Percentiles rank a stretch among this genome's conserved stretches.
These are phyloP conservation scores for Moesziomyces antarcticus DNA, from an alignment of 1,284 basidiomycete genomes.

Conservation along the genomic window DNA sequence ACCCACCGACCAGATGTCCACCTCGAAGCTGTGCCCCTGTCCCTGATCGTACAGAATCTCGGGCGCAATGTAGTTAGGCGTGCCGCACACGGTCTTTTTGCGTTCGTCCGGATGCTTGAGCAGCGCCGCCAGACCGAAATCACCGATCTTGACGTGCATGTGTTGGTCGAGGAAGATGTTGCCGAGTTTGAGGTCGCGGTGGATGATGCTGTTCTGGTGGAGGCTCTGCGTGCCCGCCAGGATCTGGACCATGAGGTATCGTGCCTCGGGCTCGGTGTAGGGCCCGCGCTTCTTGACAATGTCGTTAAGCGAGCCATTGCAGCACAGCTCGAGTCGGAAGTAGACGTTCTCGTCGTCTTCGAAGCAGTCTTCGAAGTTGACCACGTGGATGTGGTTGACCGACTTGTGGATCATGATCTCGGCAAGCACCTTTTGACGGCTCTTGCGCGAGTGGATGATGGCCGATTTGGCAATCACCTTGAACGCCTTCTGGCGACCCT, in stretches of 20 bases:
- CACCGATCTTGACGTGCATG: conserved; percentile 96
- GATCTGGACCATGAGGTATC: conserved; percentile 92
- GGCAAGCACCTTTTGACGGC: conserved; percentile 81
- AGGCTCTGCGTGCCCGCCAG: conserved; percentile 96
- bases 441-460: conserved; percentile 68
- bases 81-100: conserved; percentile 98
- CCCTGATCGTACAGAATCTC: conserved; percentile 96
- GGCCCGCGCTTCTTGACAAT: conserved; percentile 87
- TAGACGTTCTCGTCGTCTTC: conserved; percentile 96
- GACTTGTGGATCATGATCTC: conserved; percentile 98
- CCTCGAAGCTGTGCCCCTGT: conserved; percentile 97
- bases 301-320: conserved; percentile 85
- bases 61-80: conserved; percentile 98
- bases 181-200: conserved; percentile 77
- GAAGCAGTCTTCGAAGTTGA: conserved; percentile 91
- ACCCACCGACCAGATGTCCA: conserved; percentile 97
- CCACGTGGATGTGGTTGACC: conserved; percentile 90
- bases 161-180: conserved; percentile 91
- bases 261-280: conserved; percentile 90
- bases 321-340: conserved; percentile 93
- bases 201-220: conserved; percentile 88
- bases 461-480: conserved; percentile 70
- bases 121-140: conserved; percentile 95
- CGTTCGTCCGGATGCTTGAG: conserved; percentile 95
- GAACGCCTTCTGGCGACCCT: conserved; percentile 67